A percentile compares a stretch with the other conserved stretches of the same genome.
Conservation (phyloP, 2,329 filamentous ascomycete species). For the Xylaria sp. region DNA sequence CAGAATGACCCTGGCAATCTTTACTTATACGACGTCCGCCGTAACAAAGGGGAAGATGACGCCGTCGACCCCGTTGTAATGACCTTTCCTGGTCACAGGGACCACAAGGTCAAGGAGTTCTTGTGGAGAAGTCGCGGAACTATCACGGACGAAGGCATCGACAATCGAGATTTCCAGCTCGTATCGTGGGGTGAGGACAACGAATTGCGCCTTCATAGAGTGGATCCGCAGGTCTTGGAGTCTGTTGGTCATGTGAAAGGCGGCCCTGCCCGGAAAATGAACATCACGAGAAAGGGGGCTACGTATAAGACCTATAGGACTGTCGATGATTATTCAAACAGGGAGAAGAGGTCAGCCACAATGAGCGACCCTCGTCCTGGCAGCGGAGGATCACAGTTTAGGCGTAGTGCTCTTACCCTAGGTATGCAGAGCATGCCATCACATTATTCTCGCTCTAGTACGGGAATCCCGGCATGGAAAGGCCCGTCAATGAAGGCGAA, state of each 20-base stretch:
- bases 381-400: slow-evolving; percentile 45
- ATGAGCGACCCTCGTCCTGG: slow-evolving; percentile 63
- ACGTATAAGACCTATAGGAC: slow-evolving; percentile 84
- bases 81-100: slow-evolving; percentile 63
- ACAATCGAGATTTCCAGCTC: slow-evolving; percentile 87
- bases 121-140: slow-evolving; percentile 80
- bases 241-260: slow-evolving; percentile 76
- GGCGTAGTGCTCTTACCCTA: slow-evolving; percentile 48
- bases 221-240: slow-evolving; percentile 65
- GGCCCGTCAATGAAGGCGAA: slow-evolving; percentile 63
- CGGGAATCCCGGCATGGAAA: slow-evolving; percentile 48
- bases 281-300: slow-evolving; percentile 80
- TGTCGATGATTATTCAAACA: slow-evolving; percentile 60
- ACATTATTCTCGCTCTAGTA: slow-evolving; percentile 39
- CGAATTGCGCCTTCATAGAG: slow-evolving; percentile 75
- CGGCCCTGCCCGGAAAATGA: slow-evolving; percentile 64
- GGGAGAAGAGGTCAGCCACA: slow-evolving; percentile 61
- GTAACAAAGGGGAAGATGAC: slow-evolving; percentile 46
- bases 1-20: slow-evolving; percentile 84
- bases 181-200: slow-evolving; percentile 92
- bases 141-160: slow-evolving; percentile 67
- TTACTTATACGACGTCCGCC: slow-evolving; percentile 76
- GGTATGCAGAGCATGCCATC: slow-evolving; percentile 50
- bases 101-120: slow-evolving; percentile 83
- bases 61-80: slow-evolving; percentile 51